Evolutionary conservation across 371 early-diverging fungal species (phyloP).

Genomic region (Mortierella polycephala): DNA sequence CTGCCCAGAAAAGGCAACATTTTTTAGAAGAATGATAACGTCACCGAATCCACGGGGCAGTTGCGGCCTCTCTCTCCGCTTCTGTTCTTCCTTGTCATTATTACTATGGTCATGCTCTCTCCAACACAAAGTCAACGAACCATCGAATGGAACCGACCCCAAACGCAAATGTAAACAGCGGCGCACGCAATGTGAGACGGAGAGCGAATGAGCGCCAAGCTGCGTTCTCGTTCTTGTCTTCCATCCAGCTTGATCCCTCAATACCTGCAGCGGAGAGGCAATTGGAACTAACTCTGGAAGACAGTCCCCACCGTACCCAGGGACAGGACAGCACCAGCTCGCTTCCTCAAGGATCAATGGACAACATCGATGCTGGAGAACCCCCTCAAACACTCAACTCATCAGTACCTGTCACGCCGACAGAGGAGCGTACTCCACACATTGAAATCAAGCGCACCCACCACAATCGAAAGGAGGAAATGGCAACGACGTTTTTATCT

Average conservation of each 20-base stretch:
- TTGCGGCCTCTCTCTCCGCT: too few species aligned
- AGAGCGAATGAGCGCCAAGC: constrained; percentile 35
- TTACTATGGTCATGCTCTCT: too few species aligned
- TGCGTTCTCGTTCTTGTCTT: constrained; percentile 45
- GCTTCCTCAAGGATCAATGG: too few species aligned
- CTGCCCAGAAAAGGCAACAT: too few species aligned
- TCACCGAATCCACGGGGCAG: too few species aligned
- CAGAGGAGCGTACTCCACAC: not conserved
- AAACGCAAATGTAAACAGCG: not conserved
- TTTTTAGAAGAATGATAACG: too few species aligned
- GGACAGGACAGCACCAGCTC: not conserved
- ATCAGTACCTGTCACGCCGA: too few species aligned
- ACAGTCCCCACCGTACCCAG: not conserved
- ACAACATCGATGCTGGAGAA: too few species aligned
- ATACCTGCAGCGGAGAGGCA: not conserved
- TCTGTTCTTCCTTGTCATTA: too few species aligned
- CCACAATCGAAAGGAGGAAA: constrained; percentile 19
- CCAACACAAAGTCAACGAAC: too few species aligned
- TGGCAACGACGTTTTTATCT: constrained; percentile 40
- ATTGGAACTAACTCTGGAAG: not conserved
- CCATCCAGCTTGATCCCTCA: constrained; percentile 37
- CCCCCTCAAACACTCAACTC: too few species aligned
- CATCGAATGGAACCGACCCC: constrained; percentile 3
- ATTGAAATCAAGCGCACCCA: constrained; percentile 13
- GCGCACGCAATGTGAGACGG: constrained; percentile 18